Percentiles rank a stretch among this genome's conserved stretches.
Evolutionary conservation across 805 yeast genomes (phyloP).

Genomic region (Suhomyces sp.): DNA sequence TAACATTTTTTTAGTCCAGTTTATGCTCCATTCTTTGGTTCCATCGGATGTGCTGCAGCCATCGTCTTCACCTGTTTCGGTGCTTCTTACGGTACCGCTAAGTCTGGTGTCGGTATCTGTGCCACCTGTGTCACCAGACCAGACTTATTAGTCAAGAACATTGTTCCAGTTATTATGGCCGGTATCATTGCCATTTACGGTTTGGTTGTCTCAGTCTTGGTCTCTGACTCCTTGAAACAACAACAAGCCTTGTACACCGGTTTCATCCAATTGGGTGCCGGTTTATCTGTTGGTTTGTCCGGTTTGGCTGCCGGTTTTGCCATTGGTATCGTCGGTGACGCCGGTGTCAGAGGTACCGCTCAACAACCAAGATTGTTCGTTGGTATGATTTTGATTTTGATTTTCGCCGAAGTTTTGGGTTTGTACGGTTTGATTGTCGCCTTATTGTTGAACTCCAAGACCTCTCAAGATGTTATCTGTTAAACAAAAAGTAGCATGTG

Average conservation of each 20-base stretch:
- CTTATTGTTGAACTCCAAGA: constrained; percentile 94
- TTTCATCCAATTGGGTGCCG: constrained; percentile 97
- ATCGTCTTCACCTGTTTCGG: constrained; percentile 98
- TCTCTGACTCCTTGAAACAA: constrained; percentile 85
- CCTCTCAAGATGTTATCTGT: constrained; percentile 77
- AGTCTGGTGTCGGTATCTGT: constrained; percentile 98
- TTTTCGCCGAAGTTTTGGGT: constrained; percentile 99
- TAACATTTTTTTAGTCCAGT: constrained; percentile 28
- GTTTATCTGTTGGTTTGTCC: constrained; percentile 93
- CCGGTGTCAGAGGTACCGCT: constrained; percentile 98
- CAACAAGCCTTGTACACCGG: constrained; percentile 94
- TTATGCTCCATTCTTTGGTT: constrained; percentile 88
- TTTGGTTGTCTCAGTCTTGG: constrained; percentile 90
- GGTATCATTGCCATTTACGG: constrained; percentile 99
- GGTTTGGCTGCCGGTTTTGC: constrained; percentile 99
- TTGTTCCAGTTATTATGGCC: constrained; percentile 98
- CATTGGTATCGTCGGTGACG: constrained; percentile 99
- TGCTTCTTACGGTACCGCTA: constrained; percentile 99
- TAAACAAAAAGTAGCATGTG: constrained; percentile 28
- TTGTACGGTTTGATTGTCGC: constrained; percentile 98
- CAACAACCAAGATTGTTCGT: constrained; percentile 98
- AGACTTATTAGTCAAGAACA: constrained; percentile 86
- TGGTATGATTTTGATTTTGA: constrained; percentile 96
- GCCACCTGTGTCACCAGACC: constrained; percentile 98
- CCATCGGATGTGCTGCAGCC: constrained; percentile 99